Evolutionary conservation across 495 filamentous ascomycete species (phyloP).

Genomic region (Annulohypoxylon stygium): DNA sequence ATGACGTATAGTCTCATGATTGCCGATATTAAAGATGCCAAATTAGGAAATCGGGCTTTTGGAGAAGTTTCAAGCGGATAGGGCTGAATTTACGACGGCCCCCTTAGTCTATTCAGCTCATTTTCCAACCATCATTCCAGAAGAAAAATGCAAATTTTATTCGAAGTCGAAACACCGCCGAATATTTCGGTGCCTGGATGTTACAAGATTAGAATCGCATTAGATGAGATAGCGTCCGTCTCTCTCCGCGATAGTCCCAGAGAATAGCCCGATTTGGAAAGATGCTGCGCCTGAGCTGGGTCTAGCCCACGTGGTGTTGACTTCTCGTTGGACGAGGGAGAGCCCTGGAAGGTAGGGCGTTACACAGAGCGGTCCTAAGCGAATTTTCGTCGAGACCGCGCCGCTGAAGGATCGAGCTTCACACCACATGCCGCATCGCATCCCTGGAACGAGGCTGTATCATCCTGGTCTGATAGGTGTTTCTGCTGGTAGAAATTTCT

Average conservation of each 20-base stretch:
- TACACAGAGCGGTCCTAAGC: neutral
- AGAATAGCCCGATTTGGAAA: neutral
- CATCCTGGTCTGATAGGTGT: neutral
- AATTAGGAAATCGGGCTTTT: neutral
- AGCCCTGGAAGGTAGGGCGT: neutral
- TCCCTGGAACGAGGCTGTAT: neutral
- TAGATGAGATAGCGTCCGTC: neutral
- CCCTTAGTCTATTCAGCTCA: neutral
- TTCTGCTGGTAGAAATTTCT: neutral
- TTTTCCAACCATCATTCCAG: neutral
- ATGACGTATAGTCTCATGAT: slow-evolving; percentile 7
- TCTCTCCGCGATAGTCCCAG: neutral
- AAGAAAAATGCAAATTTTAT: neutral
- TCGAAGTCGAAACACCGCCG: neutral
- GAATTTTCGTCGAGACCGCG: neutral
- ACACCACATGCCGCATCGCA: neutral
- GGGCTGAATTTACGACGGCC: neutral
- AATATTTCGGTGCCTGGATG: neutral
- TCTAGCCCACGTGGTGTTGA: neutral
- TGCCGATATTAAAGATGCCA: neutral
- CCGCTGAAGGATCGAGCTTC: slow-evolving; percentile 5
- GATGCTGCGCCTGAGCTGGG: neutral
- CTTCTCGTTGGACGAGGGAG: neutral
- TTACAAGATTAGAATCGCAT: neutral
- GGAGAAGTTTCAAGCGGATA: slow-evolving; percentile 7